Evolutionary conservation across 768 basidiomycete species (phyloP), one percentile per base, ranked within the genome.

Genomic region (Dacryopinax spathularia): DNA sequence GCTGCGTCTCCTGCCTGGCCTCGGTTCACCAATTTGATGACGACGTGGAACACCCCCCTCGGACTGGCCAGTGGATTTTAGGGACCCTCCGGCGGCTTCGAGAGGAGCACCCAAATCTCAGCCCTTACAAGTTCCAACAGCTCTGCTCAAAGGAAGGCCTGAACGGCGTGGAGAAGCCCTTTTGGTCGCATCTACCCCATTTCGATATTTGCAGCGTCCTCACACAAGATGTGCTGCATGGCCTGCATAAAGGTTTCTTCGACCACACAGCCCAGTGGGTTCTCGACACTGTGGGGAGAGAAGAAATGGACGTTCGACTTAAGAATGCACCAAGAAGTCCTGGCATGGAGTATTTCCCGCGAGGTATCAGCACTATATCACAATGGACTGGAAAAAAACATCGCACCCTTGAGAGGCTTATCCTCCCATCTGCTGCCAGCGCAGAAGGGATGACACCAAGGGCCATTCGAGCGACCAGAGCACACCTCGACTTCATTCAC

Each of bases 241-340:
- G 75, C 48, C 75, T 72, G 70, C 72, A 75, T 68, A 75, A 71
- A 62, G 34, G 62, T 20, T 78, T 73, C 37, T 78, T 70, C 66
- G 75, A 80, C 62, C 78, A 79, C 62, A 72, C 76, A 62, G 65
- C 68, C 0, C 72, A 73, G 41, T 80, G 79, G 79, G 73, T 75
- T 61, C 72, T 74, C 7, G 61, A 67, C 25, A 70, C 70, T 12
- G 31, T 80, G 12, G 70, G 73, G 0, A 43, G 60, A 1, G 29
- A 29, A 2, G 75, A 80, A 63, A 67, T 79, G 2, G 72, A 79
- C 62, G 75, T 75, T 64, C 68, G 71, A 1, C 74, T 77, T 18
- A 6, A 41, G 22, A 22, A 5, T 6, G 39, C 22, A 6, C 39
- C 39, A 7, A 15, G 18, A 7, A 15, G 16, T 6, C 39, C 5